phyloP scores from a whole-genome alignment of 176 grass and related monocot genomes.

The Phoenix roebelenii region DNA sequence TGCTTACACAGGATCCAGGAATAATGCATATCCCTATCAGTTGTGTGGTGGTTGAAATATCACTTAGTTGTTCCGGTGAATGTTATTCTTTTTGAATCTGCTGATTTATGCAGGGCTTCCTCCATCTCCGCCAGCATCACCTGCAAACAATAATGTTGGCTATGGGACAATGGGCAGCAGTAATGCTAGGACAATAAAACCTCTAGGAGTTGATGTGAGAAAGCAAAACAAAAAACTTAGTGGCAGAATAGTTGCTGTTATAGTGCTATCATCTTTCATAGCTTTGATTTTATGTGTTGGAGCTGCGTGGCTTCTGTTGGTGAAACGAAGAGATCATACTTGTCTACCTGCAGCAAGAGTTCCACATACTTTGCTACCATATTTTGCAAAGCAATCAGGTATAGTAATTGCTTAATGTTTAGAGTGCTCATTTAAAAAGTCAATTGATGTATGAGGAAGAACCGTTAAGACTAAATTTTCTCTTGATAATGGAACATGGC shows the following conservation, averaged over 20 bases:
- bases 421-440: too few species aligned
- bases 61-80: too few species aligned
- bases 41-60: too few species aligned
- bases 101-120: slow-evolving; percentile 71
- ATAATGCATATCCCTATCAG: too few species aligned
- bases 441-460: too few species aligned
- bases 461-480: too few species aligned
- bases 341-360: slow-evolving; percentile 38
- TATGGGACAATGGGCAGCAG: slow-evolving; percentile 42
- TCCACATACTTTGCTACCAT: slow-evolving; percentile 36
- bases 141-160: slow-evolving; percentile 24
- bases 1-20: too few species aligned
- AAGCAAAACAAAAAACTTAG: slow-evolving; percentile 44
- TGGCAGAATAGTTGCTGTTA: slow-evolving; percentile 58
- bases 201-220: slow-evolving; percentile 67
- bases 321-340: slow-evolving; percentile 37
- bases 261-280: slow-evolving; percentile 58
- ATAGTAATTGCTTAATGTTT: slow-evolving; percentile 6
- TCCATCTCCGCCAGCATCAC: slow-evolving; percentile 67
- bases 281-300: slow-evolving; percentile 56
- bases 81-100: not conserved
- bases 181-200: slow-evolving; percentile 76
- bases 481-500: too few species aligned
- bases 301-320: slow-evolving; percentile 52
- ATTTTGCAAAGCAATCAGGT: slow-evolving; percentile 77